Evolutionary conservation across 1,284 basidiomycete species (phyloP).

Genomic region (Porodaedalea pini): DNA sequence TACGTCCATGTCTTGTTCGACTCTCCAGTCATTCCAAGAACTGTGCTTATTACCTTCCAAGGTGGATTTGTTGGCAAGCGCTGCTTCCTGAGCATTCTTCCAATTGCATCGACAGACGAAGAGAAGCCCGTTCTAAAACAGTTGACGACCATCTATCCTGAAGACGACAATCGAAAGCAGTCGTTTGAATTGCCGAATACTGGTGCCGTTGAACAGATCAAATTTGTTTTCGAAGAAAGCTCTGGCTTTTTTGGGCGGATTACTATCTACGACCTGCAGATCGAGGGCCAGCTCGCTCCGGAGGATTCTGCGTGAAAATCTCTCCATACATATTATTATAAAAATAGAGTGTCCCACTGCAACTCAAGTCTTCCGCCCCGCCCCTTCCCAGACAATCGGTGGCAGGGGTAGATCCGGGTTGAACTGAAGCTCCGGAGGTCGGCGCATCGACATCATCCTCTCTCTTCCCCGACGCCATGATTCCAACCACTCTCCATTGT

Average conservation of each 20-base stretch:
- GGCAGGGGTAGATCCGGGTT: constrained; percentile 7
- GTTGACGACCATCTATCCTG: constrained; percentile 59
- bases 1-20: constrained; percentile 63
- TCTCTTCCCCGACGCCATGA: constrained; percentile 14
- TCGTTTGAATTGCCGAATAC: constrained; percentile 47
- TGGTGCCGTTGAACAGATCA: constrained; percentile 34
- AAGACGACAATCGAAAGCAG: constrained; percentile 72
- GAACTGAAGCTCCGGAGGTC: constrained; percentile 1
- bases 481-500: constrained; percentile 17
- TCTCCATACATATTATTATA: neutral
- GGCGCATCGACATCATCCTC: neutral
- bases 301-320: neutral
- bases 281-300: constrained; percentile 38
- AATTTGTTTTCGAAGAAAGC: constrained; percentile 70
- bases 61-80: constrained; percentile 77
- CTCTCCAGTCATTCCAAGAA: constrained; percentile 48
- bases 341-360: neutral
- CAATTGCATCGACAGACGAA: neutral
- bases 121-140: constrained; percentile 39
- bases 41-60: constrained; percentile 69
- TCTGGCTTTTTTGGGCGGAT: constrained; percentile 78
- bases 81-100: constrained; percentile 46
- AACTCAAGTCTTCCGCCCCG: neutral
- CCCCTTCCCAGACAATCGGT: constrained; percentile 3
- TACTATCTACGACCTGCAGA: constrained; percentile 61